Percentiles rank a stretch among this genome's conserved stretches.
phyloP scores from a whole-genome alignment of 2,329 filamentous ascomycete species.

The Stachybotrys elegans region DNA sequence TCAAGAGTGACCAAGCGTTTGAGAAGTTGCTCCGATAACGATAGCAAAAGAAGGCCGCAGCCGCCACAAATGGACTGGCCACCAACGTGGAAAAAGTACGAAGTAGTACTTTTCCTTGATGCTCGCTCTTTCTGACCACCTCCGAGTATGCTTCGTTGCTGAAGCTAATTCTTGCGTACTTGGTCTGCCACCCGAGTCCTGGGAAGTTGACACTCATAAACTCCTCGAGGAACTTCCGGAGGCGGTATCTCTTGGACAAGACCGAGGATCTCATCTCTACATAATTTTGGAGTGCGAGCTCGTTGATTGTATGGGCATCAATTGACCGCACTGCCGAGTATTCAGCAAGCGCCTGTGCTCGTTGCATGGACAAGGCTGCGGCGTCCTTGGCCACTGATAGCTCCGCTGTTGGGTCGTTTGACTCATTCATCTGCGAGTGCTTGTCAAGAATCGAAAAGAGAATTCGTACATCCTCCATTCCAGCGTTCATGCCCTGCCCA shows the following conservation, averaged over 20 bases:
- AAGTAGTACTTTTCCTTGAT: slow-evolving; percentile 61
- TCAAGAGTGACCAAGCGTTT: no score
- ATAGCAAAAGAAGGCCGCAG: slow-evolving; percentile 18
- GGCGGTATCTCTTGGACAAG: slow-evolving; percentile 66
- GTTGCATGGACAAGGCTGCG: slow-evolving; percentile 41
- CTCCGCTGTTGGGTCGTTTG: slow-evolving; percentile 32
- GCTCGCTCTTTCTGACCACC: slow-evolving; percentile 63
- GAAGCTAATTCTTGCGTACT: slow-evolving; percentile 90
- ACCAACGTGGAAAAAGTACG: slow-evolving; percentile 33
- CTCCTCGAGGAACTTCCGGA: slow-evolving; percentile 86
- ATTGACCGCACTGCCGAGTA: slow-evolving; percentile 71
- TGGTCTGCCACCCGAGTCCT: slow-evolving; percentile 78
- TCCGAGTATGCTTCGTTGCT: slow-evolving; percentile 88
- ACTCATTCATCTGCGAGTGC: slow-evolving; percentile 43
- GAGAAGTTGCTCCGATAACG: no score
- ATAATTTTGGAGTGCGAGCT: slow-evolving; percentile 87
- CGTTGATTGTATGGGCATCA: slow-evolving; percentile 87
- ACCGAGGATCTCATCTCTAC: slow-evolving; percentile 89
- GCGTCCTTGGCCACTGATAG: slow-evolving; percentile 17
- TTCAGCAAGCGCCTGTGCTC: slow-evolving; percentile 60
- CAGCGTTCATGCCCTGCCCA: slow-evolving; percentile 96
- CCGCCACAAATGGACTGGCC: slow-evolving; percentile 23
- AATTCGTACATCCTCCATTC: slow-evolving; percentile 87
- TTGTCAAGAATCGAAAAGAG: slow-evolving; percentile 79
- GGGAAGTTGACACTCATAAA: slow-evolving; percentile 72